These are phyloP conservation scores for Cercospora citrullina DNA, from an alignment of 2,329 filamentous ascomycete genomes.

Conservation along the genomic window DNA sequence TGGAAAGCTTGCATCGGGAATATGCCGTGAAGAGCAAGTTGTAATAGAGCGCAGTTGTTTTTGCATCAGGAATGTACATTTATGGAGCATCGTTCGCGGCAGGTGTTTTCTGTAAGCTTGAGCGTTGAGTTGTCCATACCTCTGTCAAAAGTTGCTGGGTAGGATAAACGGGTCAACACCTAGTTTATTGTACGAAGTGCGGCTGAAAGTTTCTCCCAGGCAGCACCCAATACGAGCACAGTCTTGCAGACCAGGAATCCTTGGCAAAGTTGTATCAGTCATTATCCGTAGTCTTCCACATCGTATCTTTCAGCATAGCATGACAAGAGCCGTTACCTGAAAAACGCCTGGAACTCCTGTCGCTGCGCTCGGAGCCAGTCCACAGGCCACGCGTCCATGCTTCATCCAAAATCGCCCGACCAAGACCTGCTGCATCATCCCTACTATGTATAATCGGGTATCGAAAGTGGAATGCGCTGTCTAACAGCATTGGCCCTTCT, in stretches of 20 bases:
- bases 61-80: neutral
- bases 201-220: neutral
- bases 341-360: constrained; percentile 16
- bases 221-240: neutral
- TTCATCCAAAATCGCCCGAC: constrained; percentile 13
- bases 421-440: constrained; percentile 15
- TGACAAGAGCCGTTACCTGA: constrained; percentile 14
- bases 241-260: neutral
- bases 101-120: neutral
- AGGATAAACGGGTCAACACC: neutral
- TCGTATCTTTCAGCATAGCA: constrained; percentile 12
- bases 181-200: neutral
- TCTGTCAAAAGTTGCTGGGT: neutral
- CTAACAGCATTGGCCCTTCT: constrained; percentile 75
- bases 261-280: neutral
- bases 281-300: constrained; percentile 10
- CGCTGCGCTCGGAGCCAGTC: constrained; percentile 13
- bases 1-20: constrained; percentile 15
- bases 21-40: constrained; percentile 20
- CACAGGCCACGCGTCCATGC: constrained; percentile 17
- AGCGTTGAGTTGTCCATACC: neutral
- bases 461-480: constrained; percentile 12
- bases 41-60: neutral
- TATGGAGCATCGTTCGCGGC: neutral
- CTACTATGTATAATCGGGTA: constrained; percentile 11